phyloP scores from a whole-genome alignment of 225 moss, liverwort and hornwort genomes.

The Thuidium tamariscinum region DNA sequence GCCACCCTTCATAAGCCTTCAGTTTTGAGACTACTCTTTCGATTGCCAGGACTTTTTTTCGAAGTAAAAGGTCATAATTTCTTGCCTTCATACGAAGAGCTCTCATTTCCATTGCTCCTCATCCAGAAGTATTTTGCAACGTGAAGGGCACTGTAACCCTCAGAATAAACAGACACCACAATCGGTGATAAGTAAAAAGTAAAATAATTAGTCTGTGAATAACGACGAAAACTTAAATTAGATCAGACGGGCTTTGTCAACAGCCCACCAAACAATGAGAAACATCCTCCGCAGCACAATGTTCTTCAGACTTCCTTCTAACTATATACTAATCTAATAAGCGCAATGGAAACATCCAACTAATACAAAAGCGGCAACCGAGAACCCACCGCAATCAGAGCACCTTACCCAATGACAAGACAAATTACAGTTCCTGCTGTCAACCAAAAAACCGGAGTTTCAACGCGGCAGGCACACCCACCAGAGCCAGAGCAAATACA shows the following conservation, averaged over 20 bases:
- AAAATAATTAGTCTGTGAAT: neutral
- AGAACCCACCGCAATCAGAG: neutral
- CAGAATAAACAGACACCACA: neutral
- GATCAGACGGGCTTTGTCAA: slow-evolving; percentile 3
- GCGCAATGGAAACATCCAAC: neutral
- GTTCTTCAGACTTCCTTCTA: slow-evolving; percentile 5
- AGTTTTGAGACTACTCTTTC: neutral
- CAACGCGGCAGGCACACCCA: neutral
- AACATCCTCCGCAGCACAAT: slow-evolving; percentile 13
- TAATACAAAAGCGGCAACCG: slow-evolving; percentile 9
- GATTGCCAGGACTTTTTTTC: too few relatives aligned
- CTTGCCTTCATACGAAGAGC: neutral
- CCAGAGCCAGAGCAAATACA: neutral
- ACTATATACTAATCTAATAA: slow-evolving; percentile 1
- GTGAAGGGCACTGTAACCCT: neutral
- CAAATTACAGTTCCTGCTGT: slow-evolving; percentile 5
- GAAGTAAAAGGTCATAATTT: neutral
- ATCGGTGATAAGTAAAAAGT: neutral
- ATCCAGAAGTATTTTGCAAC: neutral
- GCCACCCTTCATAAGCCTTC: neutral
- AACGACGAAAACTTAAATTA: slow-evolving; percentile 12
- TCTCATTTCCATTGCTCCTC: neutral
- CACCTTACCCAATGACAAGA: slow-evolving; percentile 9
- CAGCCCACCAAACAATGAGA: slow-evolving; percentile 19
- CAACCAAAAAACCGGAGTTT: slow-evolving; percentile 11